phyloP scores from a whole-genome alignment of 768 basidiomycete genomes.

The Mycena olivaceomarginata region DNA sequence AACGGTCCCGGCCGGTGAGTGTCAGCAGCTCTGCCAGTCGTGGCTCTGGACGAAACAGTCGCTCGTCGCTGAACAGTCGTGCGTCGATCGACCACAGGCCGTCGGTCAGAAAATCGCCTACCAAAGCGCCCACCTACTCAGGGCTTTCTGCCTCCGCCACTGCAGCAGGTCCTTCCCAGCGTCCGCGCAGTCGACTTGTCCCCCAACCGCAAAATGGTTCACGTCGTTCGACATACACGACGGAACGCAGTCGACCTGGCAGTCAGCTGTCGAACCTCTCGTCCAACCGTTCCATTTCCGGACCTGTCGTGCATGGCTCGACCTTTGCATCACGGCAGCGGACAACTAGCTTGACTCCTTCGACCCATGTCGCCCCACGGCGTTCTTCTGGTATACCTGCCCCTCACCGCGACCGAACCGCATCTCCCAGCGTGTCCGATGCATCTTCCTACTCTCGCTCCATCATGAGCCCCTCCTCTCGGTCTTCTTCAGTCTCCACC shows the following conservation, averaged over 20 bases:
- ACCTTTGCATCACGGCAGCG: constrained; percentile 93
- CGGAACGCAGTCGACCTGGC: constrained; percentile 69
- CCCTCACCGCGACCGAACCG: constrained; percentile 56
- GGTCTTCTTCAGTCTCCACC: constrained; percentile 65
- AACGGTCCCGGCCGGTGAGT: constrained; percentile 80
- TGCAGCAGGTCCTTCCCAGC: constrained; percentile 53
- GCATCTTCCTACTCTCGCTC: constrained; percentile 71
- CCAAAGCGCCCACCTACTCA: constrained; percentile 60
- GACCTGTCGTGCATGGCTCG: constrained; percentile 76
- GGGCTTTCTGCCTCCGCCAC: constrained; percentile 58
- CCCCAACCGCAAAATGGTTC: constrained; percentile 50
- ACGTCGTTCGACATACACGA: constrained; percentile 59
- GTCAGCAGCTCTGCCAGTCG: constrained; percentile 72
- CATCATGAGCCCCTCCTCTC: constrained; percentile 59
- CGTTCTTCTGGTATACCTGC: constrained; percentile 56
- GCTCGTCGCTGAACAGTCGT: constrained; percentile 69
- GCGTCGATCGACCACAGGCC: constrained; percentile 67
- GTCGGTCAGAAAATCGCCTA: constrained; percentile 57
- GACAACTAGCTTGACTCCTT: constrained; percentile 77
- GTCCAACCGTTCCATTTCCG: constrained; percentile 81
- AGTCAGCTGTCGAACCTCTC: constrained; percentile 77
- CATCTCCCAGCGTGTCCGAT: constrained; percentile 81
- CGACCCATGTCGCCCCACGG: constrained; percentile 53
- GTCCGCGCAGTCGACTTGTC: constrained; percentile 63
- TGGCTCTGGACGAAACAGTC: constrained; percentile 76